These are phyloP conservation scores for Solanum chacoense DNA, from an alignment of 305 asterid species.

Conservation along the genomic window DNA sequence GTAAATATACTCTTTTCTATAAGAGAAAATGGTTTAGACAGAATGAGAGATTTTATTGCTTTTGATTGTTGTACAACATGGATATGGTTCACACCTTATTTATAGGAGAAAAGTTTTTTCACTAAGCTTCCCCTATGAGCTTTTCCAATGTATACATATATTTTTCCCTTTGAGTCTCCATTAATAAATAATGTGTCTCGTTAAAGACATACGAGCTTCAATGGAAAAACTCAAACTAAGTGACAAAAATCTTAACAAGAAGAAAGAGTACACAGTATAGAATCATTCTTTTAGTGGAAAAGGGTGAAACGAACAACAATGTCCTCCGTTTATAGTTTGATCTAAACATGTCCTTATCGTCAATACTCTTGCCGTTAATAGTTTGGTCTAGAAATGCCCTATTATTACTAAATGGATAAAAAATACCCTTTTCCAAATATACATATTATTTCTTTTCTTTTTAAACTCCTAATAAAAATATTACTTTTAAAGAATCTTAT, in stretches of 20 bases:
- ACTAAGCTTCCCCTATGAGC: neutral
- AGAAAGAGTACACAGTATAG: neutral
- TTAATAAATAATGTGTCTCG: neutral
- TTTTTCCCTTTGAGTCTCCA: neutral
- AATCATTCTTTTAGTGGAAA: neutral
- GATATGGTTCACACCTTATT: neutral
- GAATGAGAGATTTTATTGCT: neutral
- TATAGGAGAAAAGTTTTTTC: neutral
- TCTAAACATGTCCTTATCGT: neutral
- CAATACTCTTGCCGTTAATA: neutral
- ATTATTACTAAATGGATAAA: neutral
- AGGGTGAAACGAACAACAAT: neutral
- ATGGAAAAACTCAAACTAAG: neutral
- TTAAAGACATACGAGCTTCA: neutral
- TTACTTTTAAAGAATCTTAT: neutral
- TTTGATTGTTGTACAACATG: constrained; percentile 1
- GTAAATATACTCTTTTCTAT: neutral
- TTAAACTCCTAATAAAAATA: no score
- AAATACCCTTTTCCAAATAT: neutral
- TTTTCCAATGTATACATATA: neutral
- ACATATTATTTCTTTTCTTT: no score
- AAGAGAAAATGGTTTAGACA: neutral
- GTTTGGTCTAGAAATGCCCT: neutral
- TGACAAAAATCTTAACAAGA: neutral
- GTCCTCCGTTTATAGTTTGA: no score